phyloP scores from a whole-genome alignment of 768 basidiomycete genomes.

The Nidula microcarpa region DNA sequence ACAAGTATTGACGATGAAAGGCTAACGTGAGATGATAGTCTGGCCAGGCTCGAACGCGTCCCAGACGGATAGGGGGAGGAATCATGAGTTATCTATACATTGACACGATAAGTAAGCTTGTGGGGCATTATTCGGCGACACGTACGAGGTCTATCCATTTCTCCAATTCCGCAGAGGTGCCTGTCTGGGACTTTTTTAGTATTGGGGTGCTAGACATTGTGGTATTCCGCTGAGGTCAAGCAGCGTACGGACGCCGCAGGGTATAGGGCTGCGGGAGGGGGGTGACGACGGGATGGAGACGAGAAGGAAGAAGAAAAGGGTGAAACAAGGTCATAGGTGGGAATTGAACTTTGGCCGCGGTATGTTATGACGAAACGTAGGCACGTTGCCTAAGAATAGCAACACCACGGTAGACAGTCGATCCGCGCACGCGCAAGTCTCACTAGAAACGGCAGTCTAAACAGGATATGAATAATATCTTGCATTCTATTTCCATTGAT shows the following conservation, averaged over 20 bases:
- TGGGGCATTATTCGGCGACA: neutral
- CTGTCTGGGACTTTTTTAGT: neutral
- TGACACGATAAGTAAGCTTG: neutral
- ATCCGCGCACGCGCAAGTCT: too few species aligned
- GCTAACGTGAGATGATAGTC: constrained; percentile 19
- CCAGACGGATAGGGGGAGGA: constrained; percentile 25
- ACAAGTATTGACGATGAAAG: neutral
- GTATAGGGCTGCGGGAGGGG: neutral
- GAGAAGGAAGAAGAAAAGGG: neutral
- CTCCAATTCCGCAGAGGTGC: neutral
- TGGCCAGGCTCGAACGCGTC: constrained; percentile 23
- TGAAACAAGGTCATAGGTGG: neutral
- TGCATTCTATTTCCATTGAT: neutral
- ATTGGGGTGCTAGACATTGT: neutral
- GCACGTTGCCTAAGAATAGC: neutral
- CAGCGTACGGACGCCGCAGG: neutral
- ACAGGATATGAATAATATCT: neutral
- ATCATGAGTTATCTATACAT: constrained; percentile 15
- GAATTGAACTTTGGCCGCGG: neutral
- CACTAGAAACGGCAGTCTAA: neutral
- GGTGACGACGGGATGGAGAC: neutral
- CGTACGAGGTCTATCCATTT: constrained; percentile 7
- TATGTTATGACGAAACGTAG: constrained; percentile 1
- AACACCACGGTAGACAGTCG: too few species aligned
- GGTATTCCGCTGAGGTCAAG: neutral